Conservation (phyloP, 2,329 filamentous ascomycete genomes). For the Cryoendolithus antarcticus region DNA sequence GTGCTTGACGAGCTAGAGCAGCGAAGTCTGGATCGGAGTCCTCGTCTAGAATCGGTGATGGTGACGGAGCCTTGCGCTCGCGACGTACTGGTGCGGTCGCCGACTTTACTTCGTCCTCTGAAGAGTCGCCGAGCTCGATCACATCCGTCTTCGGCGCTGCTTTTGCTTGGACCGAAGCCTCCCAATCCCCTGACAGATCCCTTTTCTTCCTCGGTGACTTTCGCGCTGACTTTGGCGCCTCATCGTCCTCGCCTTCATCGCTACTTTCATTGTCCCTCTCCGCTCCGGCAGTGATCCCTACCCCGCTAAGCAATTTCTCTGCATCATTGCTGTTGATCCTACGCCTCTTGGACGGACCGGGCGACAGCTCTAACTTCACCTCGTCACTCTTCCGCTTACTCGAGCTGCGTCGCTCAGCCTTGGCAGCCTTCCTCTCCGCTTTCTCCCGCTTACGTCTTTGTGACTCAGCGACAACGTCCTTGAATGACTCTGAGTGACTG, state of each 20-base stretch:
- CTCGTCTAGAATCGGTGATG: conserved; percentile 9
- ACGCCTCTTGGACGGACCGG: background rate
- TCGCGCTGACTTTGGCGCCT: background rate
- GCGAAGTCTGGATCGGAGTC: conserved; percentile 33
- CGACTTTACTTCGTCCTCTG: conserved; percentile 9
- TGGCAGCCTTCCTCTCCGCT: background rate
- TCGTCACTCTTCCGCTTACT: conserved; percentile 4
- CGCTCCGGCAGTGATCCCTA: too few species aligned
- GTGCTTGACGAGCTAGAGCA: conserved; percentile 29
- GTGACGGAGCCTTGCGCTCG: too few species aligned
- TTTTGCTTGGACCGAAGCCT: conserved; percentile 5
- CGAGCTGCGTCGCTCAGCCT: background rate
- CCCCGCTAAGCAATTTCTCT: too few species aligned
- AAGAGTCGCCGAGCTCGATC: conserved; percentile 8
- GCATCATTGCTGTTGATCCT: too few species aligned
- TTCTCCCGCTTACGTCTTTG: conserved; percentile 8
- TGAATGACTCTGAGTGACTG: conserved; percentile 29
- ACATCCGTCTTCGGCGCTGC: conserved; percentile 15
- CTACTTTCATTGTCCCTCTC: too few species aligned
- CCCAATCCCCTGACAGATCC: too few species aligned
- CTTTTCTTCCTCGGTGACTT: conserved; percentile 4
- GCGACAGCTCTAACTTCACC: background rate
- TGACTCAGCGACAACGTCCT: conserved; percentile 26
- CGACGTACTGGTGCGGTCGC: background rate
- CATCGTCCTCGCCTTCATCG: conserved; percentile 16